Base-by-base conservation (phyloP, 257 asterid genomes). In the Solanum etuberosum region DNA sequence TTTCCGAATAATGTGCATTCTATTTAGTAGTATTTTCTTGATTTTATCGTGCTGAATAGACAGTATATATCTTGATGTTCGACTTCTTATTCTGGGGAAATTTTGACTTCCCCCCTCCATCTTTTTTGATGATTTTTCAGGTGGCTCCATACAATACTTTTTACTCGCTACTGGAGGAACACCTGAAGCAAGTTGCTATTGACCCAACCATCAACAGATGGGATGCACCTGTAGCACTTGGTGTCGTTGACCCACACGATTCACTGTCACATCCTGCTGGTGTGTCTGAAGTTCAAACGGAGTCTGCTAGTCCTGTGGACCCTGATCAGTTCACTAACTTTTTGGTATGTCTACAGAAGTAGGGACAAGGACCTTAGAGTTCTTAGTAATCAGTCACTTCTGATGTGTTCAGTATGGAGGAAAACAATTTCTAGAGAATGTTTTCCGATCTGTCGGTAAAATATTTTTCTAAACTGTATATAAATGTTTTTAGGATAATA, bases 251-350 rank as follows among this genome's bases (percentile, higher is more conserved):
- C 91, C 99, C 98, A 63, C 98, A 97, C 48, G 98, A 97, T 92
- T 97, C 99, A 61, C 88, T 95, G 90, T 95, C 99, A 71, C 99
- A 95, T 94, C 97, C 98, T 61, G 98, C 98, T 83, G 99, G 99
- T 84, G 98, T 94, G 70, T 92, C 98, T 4, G 99, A 97, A 92
- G 98, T 89, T 87, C 98, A 94, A 89, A 93, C 99, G 18, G 98
- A 97, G 92, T 93, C 96, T 88, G 99, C 99, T 86, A 87, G 92
- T 25, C 93, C 90, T 72, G 84, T 94, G 86, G 98, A 97, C 90
- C 98, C 98, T 61, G 98, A 97, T 91, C 97, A 94, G 89, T 94
- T 84, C 90, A 94, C 98, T 59, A 91, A 91, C 88, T 93, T 97
- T 87, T 90, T 95, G 98, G 99, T 94, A 92, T 29, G 92, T 71